Base-by-base conservation (phyloP, 176 grass and related monocot species). In the Phragmites australis region DNA sequence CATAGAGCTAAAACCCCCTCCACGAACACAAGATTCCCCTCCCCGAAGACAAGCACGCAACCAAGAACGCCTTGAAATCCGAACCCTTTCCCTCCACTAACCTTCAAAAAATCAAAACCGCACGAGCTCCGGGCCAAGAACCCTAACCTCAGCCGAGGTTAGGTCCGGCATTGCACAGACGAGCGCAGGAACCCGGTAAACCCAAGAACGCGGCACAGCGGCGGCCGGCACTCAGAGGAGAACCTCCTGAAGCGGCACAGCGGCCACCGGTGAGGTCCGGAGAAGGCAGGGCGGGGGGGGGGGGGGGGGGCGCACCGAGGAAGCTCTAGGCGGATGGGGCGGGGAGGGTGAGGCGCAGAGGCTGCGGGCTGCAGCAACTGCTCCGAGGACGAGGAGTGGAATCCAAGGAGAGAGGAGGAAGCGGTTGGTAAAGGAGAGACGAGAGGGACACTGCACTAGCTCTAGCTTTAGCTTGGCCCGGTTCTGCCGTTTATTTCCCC, bases 331-430 rank as follows among this genome's bases (percentile, higher is more conserved):
- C 44, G 13, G 12, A 4, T 8, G 74, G 17, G 30, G 57, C 2
- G 29, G 57, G 31, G 10, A 18, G n/a, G 46, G 31, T 19, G n/a
- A 8, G 12, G 71, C 31, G 21, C 44, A 15, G 45, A n/a, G 21
- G 19, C 48, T 68, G 46, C 9, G 25, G 70, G 62, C 59, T 53
- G 52, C 66, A 6, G 66, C 32, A 23, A 46, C 70, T 50, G 59
- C 58, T 74, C 61, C 62, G 62, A 67, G 76, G 76, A 66, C 76
- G 57, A 89, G 54, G 55, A 81, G 83, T 81, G 83, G 87, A 86
- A 89, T 89, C 88, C 88, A 82, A 86, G 78, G 77, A 71, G 82
- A 77, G 56, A 62, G 21, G 64, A 62, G 46, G 25, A 78, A 34
- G 81, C 40, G 37, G 60, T 79, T 76, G 82, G 69, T 69, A 8